Evolutionary conservation across 2,329 filamentous ascomycete species (phyloP), one percentile per base, ranked within the genome.

Genomic region (Verticillium tricorpus): DNA sequence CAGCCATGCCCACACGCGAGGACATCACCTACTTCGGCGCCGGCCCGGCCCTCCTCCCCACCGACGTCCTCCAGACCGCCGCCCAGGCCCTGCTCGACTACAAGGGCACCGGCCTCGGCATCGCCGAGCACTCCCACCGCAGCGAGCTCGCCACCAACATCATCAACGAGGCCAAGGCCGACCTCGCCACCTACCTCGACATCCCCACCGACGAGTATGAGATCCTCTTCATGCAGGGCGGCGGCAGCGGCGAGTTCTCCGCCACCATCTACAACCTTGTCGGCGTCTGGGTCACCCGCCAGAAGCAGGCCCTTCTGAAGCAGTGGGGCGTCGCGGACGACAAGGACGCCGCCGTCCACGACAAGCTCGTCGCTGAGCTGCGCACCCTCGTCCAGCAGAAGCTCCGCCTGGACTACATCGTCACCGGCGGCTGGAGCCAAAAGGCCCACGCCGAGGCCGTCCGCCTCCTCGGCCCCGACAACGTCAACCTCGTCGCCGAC

Each of bases 91-190:
- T 98, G 5, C 76, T 96, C 66, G 90, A 97, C 81, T 96, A 87
- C 80, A 81, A 94, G 56, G 82, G 85, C 73, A 91, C 87, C 45
- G 94, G 94, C 62, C 83, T 97, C 60, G 93, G 93, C 15, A 84
- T 97, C 54, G 92, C 91, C 65, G 94, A 98, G 77, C 92, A 96
- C 74, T 94, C 90, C 11, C 94, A 98, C 75, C 91, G 94, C 66
- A 96, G 91, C 15, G 82, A 85, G 64, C 84, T 91, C 55, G 94
- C 94, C 31, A 85, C 86, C 66, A 85, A 88, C 65, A 92, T 98
- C 70, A 85, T 98, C 67, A 88, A 90, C 65, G 83, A 91, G 66
- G 85, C 92, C 65, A 95, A 96, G 74, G 84, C 86, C 37, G 87
- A 90, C 65, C 83, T 98, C 12, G 82, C 84, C 39, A 80, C 79